Conservation (phyloP, 345 rosid species). For the Linum tenue region DNA sequence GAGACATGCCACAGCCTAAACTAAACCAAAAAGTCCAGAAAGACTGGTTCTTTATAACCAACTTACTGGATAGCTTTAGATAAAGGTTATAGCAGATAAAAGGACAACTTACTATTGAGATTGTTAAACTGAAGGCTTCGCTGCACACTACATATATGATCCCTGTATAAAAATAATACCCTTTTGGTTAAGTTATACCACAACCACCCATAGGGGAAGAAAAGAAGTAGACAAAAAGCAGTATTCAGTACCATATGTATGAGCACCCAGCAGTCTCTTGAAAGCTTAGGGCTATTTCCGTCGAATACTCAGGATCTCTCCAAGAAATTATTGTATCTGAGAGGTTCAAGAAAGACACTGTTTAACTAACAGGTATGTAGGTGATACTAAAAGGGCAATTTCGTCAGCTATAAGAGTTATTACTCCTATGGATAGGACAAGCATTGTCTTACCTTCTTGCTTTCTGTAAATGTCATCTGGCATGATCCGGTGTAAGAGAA, state of each 20-base stretch:
- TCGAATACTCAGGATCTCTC: conserved; percentile 85
- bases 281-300: conserved; percentile 94
- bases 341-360: conserved; percentile 8
- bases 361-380: conserved; percentile 1
- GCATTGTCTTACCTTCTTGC: conserved; percentile 68
- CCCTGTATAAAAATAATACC: conserved; percentile 37
- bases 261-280: conserved; percentile 94
- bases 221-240: conserved; percentile 4
- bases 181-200: neutral
- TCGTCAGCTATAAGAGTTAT: neutral
- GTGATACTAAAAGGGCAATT: neutral
- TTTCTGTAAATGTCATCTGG: conserved; percentile 74
- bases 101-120: conserved; percentile 56
- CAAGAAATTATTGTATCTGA: conserved; percentile 94
- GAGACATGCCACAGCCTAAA: neutral
- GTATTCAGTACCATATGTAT: conserved; percentile 55
- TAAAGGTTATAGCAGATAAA: neutral
- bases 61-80: no score
- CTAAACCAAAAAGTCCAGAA: no score
- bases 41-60: no score
- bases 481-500: conserved; percentile 71
- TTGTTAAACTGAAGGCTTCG: conserved; percentile 74
- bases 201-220: neutral
- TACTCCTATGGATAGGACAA: neutral
- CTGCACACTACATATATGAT: conserved; percentile 73